phyloP scores from a whole-genome alignment of 768 basidiomycete genomes.

The Coprinopsis strossmayeri region DNA sequence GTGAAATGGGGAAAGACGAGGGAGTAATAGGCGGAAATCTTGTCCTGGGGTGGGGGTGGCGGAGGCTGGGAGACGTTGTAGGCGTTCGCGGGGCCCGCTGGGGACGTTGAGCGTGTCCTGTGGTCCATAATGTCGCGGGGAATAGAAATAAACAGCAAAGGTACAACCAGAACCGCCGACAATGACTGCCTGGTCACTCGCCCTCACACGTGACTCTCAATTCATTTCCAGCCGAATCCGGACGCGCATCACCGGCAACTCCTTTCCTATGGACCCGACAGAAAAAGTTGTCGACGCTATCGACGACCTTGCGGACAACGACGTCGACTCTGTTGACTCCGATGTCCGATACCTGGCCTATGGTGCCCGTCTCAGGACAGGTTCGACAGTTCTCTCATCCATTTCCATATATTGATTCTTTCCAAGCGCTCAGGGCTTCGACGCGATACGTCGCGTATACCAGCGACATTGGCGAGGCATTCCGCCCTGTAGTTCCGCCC shows the following conservation, averaged over 20 bases:
- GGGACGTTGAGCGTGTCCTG: constrained; percentile 35
- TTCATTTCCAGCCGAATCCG: neutral
- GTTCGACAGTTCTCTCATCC: no score
- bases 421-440: constrained; percentile 62
- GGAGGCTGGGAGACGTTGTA: constrained; percentile 18
- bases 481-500: constrained; percentile 71
- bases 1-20: constrained; percentile 92
- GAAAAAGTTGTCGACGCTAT: constrained; percentile 40
- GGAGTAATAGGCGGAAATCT: constrained; percentile 90
- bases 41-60: constrained; percentile 48
- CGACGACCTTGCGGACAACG: constrained; percentile 51
- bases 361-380: constrained; percentile 69
- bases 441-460: constrained; percentile 78
- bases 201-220: constrained; percentile 1
- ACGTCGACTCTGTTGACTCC: constrained; percentile 63
- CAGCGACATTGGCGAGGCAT: constrained; percentile 79
- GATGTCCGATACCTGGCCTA: constrained; percentile 71
- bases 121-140: constrained; percentile 30
- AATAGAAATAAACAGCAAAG: constrained; percentile 9
- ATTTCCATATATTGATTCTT: no score
- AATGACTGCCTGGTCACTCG: constrained; percentile 7
- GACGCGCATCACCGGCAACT: constrained; percentile 4
- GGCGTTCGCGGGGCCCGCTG: constrained; percentile 19
- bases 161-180: neutral
- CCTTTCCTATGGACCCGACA: constrained; percentile 24